phyloP scores from a whole-genome alignment of 805 yeast genomes.

The Alloascoidea africana region DNA sequence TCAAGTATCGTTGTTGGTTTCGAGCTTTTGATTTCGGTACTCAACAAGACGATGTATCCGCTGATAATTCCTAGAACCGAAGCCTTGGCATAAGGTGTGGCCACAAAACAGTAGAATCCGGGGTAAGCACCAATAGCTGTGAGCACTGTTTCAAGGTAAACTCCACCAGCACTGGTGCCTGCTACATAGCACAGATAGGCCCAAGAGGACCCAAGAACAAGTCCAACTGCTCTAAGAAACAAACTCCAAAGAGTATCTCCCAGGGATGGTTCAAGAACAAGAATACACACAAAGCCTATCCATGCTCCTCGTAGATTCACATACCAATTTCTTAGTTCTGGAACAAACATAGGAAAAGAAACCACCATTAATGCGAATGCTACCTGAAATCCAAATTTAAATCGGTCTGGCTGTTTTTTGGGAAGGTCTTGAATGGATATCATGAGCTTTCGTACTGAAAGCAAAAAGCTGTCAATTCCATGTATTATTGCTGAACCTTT shows the following conservation, averaged over 20 bases:
- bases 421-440: slow-evolving; percentile 11
- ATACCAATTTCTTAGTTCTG: slow-evolving; percentile 32
- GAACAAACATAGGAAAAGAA: slow-evolving; percentile 35
- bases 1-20: slow-evolving; percentile 24
- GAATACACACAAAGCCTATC: slow-evolving; percentile 37
- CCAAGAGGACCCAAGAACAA: slow-evolving; percentile 32
- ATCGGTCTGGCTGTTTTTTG: slow-evolving; percentile 16
- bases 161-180: slow-evolving; percentile 13
- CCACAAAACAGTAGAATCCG: slow-evolving; percentile 28
- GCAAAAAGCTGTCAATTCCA: slow-evolving; percentile 3
- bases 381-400: slow-evolving; percentile 31
- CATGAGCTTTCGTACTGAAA: slow-evolving; percentile 5
- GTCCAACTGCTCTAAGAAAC: slow-evolving; percentile 31
- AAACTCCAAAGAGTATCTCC: slow-evolving; percentile 35
- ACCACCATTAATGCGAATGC: slow-evolving; percentile 28
- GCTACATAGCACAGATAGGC: slow-evolving; percentile 31
- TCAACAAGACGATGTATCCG: slow-evolving; percentile 27
- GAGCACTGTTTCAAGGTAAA: slow-evolving; percentile 22
- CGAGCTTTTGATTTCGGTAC: slow-evolving; percentile 10
- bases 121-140: slow-evolving; percentile 28
- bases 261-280: slow-evolving; percentile 33
- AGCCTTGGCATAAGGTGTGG: slow-evolving; percentile 33
- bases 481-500: too few relatives aligned
- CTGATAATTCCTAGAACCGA: slow-evolving; percentile 33
- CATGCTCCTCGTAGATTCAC: slow-evolving; percentile 31